Conservation (phyloP, 139 green algal species). For the Chlorella ohadii region DNA sequence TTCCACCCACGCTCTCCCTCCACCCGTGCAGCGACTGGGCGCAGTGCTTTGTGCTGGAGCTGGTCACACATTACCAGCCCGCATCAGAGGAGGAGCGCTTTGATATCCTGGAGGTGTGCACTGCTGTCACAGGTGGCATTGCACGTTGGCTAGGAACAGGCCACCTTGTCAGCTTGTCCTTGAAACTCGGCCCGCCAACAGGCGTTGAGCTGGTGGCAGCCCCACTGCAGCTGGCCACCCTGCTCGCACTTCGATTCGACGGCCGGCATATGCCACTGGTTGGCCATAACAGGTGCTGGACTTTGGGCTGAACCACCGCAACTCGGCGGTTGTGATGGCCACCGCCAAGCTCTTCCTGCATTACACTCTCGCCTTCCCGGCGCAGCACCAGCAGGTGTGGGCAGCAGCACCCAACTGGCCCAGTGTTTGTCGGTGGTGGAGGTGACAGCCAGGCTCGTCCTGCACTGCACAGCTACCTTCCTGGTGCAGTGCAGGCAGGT, state of each 20-base stretch:
- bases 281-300: slow-evolving; percentile 87
- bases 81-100: slow-evolving; percentile 85
- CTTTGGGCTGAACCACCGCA: slow-evolving; percentile 89
- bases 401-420: neutral
- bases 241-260: no score
- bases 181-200: no score
- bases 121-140: no score
- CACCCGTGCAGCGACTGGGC: slow-evolving; percentile 87
- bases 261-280: no score
- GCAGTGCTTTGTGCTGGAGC: slow-evolving; percentile 93
- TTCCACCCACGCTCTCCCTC: no score
- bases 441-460: no score
- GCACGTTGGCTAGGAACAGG: no score
- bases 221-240: no score
- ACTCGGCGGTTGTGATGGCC: slow-evolving; percentile 92
- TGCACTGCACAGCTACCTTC: slow-evolving; percentile 91
- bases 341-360: slow-evolving; percentile 94
- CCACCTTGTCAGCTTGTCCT: no score
- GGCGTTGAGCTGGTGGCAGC: no score
- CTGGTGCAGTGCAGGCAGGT: slow-evolving; percentile 86
- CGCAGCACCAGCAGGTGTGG: slow-evolving; percentile 86
- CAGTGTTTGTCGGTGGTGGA: no score
- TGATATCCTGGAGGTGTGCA: slow-evolving; percentile 89
- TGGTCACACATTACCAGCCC: slow-evolving; percentile 75
- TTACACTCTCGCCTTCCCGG: slow-evolving; percentile 87